A percentile compares a stretch with the other conserved stretches of the same genome.
These are phyloP conservation scores for Cyberlindnera lachancei DNA, from an alignment of 805 yeast genomes.

Conservation along the genomic window DNA sequence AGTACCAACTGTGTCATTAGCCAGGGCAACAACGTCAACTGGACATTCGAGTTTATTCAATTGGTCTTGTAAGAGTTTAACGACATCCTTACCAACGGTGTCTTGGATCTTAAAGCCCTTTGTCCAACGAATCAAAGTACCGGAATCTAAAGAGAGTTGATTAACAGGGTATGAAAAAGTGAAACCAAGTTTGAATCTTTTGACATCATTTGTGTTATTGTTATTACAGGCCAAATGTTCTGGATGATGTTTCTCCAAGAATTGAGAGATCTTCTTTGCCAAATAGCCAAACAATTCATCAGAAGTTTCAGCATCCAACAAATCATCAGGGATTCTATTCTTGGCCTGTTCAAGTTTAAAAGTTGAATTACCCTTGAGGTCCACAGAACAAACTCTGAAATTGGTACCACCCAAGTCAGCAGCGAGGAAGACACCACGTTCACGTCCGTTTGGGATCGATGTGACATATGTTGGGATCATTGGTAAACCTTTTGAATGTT, in stretches of 20 bases:
- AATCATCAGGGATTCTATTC: constrained; percentile 68
- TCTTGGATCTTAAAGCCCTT: constrained; percentile 88
- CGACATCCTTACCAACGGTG: constrained; percentile 80
- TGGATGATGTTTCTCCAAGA: constrained; percentile 58
- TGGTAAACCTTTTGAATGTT: constrained; percentile 46
- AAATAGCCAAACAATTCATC: constrained; percentile 67
- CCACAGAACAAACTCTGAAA: constrained; percentile 87
- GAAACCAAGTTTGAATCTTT: constrained; percentile 70
- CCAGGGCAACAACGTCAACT: constrained; percentile 75
- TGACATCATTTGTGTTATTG: constrained; percentile 15
- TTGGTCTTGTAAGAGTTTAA: constrained; percentile 60
- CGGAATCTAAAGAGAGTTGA: constrained; percentile 73
- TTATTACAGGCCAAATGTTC: too few relatives aligned
- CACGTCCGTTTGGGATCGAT: constrained; percentile 76
- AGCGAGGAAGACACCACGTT: constrained; percentile 75
- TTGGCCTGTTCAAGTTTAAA: constrained; percentile 71
- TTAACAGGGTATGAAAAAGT: constrained; percentile 91
- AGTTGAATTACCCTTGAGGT: constrained; percentile 70
- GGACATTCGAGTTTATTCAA: constrained; percentile 53
- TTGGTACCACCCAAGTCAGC: constrained; percentile 97
- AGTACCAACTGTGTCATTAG: constrained; percentile 96
- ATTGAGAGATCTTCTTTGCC: constrained; percentile 61
- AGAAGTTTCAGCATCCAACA: constrained; percentile 57
- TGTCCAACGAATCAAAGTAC: constrained; percentile 89
- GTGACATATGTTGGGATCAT: constrained; percentile 95